Conservation (phyloP, 495 filamentous ascomycete species). For the Chaetomium cochliodes region DNA sequence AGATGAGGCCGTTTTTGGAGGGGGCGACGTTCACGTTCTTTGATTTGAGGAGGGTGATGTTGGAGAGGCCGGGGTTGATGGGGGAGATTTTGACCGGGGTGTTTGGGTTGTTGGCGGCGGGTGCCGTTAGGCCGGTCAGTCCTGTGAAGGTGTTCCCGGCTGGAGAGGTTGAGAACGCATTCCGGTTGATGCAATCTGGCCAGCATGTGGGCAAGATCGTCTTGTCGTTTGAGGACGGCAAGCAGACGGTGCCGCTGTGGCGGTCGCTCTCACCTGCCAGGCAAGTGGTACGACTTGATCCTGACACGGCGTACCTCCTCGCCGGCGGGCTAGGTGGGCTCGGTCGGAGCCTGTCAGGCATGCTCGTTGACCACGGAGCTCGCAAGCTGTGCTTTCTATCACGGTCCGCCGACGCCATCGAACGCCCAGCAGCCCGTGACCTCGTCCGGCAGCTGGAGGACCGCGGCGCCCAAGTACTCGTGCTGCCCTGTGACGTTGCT, state of each 20-base stretch:
- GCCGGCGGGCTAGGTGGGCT: conserved; percentile 58
- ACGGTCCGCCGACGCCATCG: background rate
- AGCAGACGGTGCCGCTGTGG: background rate
- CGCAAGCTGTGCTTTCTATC: conserved; percentile 53
- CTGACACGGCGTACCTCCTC: conserved; percentile 46
- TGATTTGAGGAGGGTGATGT: background rate
- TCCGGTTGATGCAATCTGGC: conserved; percentile 51
- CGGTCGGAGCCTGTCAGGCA: conserved; percentile 50
- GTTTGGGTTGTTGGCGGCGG: background rate
- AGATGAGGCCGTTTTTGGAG: background rate
- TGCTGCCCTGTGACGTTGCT: background rate
- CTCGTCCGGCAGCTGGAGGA: background rate
- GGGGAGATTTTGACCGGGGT: background rate
- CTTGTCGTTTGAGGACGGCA: conserved; percentile 14
- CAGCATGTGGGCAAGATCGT: conserved; percentile 55
- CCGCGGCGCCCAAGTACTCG: background rate
- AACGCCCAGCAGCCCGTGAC: background rate
- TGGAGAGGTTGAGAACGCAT: conserved; percentile 47
- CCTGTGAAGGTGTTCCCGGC: conserved; percentile 18
- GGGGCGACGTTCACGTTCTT: background rate
- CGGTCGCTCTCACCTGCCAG: background rate
- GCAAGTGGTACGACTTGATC: background rate
- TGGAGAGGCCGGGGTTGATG: background rate
- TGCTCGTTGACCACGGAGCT: conserved; percentile 53
- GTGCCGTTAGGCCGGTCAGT: background rate